Evolutionary conservation across 2,329 filamentous ascomycete genomes (phyloP).

Genomic region (Paramyrothecium sp.): DNA sequence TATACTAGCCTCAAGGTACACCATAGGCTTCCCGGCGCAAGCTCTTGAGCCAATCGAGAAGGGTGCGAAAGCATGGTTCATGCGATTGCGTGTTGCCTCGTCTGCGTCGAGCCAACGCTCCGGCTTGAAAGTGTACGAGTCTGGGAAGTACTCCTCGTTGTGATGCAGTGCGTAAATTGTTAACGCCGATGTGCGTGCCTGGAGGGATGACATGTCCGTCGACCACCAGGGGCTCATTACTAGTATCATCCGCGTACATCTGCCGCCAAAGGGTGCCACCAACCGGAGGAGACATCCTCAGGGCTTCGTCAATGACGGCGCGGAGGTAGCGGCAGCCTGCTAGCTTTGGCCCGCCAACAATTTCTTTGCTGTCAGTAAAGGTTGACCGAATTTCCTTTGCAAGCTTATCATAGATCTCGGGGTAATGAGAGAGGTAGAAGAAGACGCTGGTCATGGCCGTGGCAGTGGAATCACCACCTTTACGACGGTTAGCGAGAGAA

Average conservation of each 20-base stretch:
- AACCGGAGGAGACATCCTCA: background rate
- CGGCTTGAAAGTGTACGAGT: background rate
- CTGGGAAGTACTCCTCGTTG: slow-evolving; percentile 1
- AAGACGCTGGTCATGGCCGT: background rate
- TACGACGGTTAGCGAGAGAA: background rate
- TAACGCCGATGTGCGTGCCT: background rate
- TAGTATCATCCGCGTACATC: background rate
- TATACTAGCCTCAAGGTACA: background rate
- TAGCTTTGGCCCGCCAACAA: background rate
- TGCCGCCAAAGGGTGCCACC: background rate
- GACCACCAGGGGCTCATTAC: background rate
- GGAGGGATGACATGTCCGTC: background rate
- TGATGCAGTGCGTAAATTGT: background rate
- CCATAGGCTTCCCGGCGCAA: background rate
- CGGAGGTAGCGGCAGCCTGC: background rate
- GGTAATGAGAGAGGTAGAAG: background rate
- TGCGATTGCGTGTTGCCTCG: background rate
- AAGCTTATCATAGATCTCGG: background rate
- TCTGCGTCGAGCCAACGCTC: slow-evolving; percentile 1
- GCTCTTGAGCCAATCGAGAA: background rate
- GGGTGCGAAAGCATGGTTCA: background rate
- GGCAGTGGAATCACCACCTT: background rate
- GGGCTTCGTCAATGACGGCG: background rate
- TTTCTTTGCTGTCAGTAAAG: background rate
- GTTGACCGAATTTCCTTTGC: background rate